These are phyloP conservation scores for Reticulascus tulasneorum DNA, from an alignment of 2,329 filamentous ascomycete genomes.

Conservation along the genomic window DNA sequence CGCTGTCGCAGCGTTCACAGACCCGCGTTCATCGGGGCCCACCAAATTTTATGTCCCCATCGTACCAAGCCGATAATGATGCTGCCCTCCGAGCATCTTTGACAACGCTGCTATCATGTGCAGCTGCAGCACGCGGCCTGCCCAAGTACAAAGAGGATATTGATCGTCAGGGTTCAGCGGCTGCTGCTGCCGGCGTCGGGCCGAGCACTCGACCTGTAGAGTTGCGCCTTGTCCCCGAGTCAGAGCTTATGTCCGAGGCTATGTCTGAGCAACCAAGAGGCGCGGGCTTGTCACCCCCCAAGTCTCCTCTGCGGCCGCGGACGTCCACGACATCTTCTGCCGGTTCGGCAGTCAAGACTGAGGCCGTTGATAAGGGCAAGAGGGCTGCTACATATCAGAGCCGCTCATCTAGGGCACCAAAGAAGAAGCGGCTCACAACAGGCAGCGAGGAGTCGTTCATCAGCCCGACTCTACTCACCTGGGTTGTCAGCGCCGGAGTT, in stretches of 20 bases:
- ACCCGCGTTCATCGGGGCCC: slow-evolving; percentile 40
- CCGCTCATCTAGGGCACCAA: slow-evolving; percentile 37
- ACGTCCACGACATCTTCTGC: slow-evolving; percentile 15
- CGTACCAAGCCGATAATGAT: slow-evolving; percentile 83
- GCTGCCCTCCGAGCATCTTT: slow-evolving; percentile 87
- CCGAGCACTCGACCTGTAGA: slow-evolving; percentile 53
- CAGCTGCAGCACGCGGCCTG: slow-evolving; percentile 79
- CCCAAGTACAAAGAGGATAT: slow-evolving; percentile 60
- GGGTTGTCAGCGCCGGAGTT: slow-evolving; percentile 63
- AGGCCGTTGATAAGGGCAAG: slow-evolving; percentile 43
- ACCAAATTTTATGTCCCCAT: slow-evolving; percentile 66
- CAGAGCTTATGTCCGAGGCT: slow-evolving; percentile 50
- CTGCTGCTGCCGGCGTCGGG: slow-evolving; percentile 33
- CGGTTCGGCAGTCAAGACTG: slow-evolving; percentile 12
- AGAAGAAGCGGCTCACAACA: slow-evolving; percentile 57
- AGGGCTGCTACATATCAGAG: slow-evolving; percentile 35
- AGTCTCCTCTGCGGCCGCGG: slow-evolving; percentile 26
- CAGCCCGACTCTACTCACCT: slow-evolving; percentile 58
- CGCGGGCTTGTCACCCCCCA: slow-evolving; percentile 8
- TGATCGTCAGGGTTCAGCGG: slow-evolving; percentile 24
- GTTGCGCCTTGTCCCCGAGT: slow-evolving; percentile 57
- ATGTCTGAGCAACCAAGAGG: slow-evolving; percentile 15
- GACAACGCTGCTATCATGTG: slow-evolving; percentile 93
- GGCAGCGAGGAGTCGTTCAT: slow-evolving; percentile 37
- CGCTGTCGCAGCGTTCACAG: slow-evolving; percentile 44